Evolutionary conservation across 2,329 filamentous ascomycete species (phyloP).

Genomic region (Penicillium expansum): DNA sequence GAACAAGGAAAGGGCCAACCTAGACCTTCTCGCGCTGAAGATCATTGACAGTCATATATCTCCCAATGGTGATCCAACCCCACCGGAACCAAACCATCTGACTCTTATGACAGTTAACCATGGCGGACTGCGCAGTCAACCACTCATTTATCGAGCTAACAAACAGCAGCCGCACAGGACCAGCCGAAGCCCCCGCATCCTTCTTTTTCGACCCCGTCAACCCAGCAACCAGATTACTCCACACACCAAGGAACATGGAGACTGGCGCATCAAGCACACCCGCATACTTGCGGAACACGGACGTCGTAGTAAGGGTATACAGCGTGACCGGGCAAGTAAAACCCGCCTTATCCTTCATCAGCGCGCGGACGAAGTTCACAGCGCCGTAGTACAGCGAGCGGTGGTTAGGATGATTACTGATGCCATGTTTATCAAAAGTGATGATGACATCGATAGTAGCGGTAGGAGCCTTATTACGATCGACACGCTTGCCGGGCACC

Average conservation of each 20-base stretch:
- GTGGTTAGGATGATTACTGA: conserved; percentile 92
- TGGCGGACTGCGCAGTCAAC: conserved; percentile 72
- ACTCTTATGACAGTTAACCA: conserved; percentile 85
- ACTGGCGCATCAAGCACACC: conserved; percentile 72
- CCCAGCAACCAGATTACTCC: conserved; percentile 33
- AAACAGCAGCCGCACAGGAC: conserved; percentile 61
- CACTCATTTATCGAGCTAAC: conserved; percentile 65
- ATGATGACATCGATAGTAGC: conserved; percentile 74
- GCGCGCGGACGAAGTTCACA: conserved; percentile 63
- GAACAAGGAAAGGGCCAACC: background rate
- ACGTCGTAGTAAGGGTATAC: conserved; percentile 77
- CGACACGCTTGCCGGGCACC: conserved; percentile 29
- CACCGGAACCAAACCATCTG: conserved; percentile 99
- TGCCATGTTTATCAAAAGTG: conserved; percentile 80
- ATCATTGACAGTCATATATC: conserved; percentile 97
- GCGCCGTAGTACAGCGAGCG: conserved; percentile 83
- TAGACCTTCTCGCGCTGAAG: conserved; percentile 59
- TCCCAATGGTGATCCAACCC: conserved; percentile 85
- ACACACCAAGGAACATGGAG: conserved; percentile 61
- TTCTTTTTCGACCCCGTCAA: conserved; percentile 7
- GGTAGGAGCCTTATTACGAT: conserved; percentile 43
- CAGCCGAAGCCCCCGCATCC: conserved; percentile 8
- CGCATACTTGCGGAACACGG: conserved; percentile 75
- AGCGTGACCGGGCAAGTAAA: conserved; percentile 73
- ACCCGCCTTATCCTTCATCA: conserved; percentile 62